Evolutionary conservation across 1,139 yeast genomes (phyloP), one percentile per base, ranked within the genome.

Genomic region (Candida tetrigidarum): DNA sequence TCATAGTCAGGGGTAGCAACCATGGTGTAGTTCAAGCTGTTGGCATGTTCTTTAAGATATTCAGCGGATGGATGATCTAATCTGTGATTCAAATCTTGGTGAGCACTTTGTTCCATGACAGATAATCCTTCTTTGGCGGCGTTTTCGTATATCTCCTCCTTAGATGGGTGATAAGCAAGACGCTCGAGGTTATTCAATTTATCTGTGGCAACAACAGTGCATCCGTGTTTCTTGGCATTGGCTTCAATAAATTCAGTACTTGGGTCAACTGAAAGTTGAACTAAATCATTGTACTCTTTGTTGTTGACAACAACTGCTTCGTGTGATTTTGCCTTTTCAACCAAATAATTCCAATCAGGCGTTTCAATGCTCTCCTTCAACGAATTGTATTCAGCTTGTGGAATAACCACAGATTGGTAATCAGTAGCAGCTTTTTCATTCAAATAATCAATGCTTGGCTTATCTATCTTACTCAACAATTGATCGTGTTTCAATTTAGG

Each of bases 391-490:
- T 66, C 70, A 8, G 50, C 50, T 3, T 44, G 52, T 2, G 58
- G 44, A 39, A 77, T 33, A 3, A 77, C 48, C 7, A 55, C 55
- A 28, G 63, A 58, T 2, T 45, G 28, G n/a, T 44, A 25, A 12
- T 37, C 27, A 15, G 49, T 53, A 2, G 49, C 39, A 1, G 79
- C 76, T 43, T 65, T 64, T 5, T 58, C 59, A 9, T 50, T 54
- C 16, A 79, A 53, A 43, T 67, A 68, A 7, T 69, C 63, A 12
- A 58, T 37, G 2, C 59, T 42, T 5, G 77, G 71, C 16, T 41
- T 41, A 2, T 58, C 58, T 4, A 60, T 28, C 12, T 41, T 48
- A 3, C 49, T 25, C 9, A 53, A 39, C 52, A 67, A 47, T 20
- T 51, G 48, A 2, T 62, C 57, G 45, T 58, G 56, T 36, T 63